A percentile compares a stretch with the other conserved stretches of the same genome.
phyloP scores from a whole-genome alignment of 1,284 basidiomycete species.

The Boletellus deceptivus region DNA sequence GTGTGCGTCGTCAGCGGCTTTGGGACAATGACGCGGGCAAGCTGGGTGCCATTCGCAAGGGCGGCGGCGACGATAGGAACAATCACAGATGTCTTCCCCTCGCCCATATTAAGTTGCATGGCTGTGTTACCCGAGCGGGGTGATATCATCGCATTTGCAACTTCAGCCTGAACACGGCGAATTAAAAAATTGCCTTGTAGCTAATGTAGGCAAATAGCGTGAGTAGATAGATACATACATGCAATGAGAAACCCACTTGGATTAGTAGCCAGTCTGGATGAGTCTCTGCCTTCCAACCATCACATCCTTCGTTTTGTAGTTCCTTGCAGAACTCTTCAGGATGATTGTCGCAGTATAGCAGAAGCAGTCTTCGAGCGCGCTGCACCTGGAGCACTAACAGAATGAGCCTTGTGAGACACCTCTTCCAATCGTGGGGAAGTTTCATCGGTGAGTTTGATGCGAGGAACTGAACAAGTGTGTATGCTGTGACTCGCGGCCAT shows the following conservation, averaged over 20 bases:
- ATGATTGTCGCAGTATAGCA: slow-evolving; percentile 1
- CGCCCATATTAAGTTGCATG: slow-evolving; percentile 59
- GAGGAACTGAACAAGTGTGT: slow-evolving; percentile 26
- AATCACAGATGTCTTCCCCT: slow-evolving; percentile 57
- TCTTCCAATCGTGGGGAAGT: slow-evolving; percentile 28
- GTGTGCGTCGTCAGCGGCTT: slow-evolving; percentile 43
- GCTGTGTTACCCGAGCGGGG: slow-evolving; percentile 38
- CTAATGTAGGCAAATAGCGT: slow-evolving; percentile 23
- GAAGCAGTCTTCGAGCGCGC: slow-evolving; percentile 25
- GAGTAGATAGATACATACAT: not conserved
- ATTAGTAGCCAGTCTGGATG: slow-evolving; percentile 45
- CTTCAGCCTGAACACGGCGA: slow-evolving; percentile 34
- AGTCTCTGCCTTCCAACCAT: slow-evolving; percentile 14
- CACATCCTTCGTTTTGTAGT: slow-evolving; percentile 23
- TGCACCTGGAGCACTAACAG: slow-evolving; percentile 33
- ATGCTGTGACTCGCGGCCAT: slow-evolving; percentile 33
- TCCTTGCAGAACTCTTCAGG: slow-evolving; percentile 36
- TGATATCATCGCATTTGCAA: slow-evolving; percentile 47
- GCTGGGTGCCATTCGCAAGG: slow-evolving; percentile 41
- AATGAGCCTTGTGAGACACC: slow-evolving; percentile 27
- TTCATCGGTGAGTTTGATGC: slow-evolving; percentile 12
- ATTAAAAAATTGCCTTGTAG: slow-evolving; percentile 37
- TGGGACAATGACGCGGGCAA: slow-evolving; percentile 49
- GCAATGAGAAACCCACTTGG: slow-evolving; percentile 32
- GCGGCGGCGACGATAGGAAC: slow-evolving; percentile 41